Evolutionary conservation across 208 protist species (phyloP), one percentile per base, ranked within the genome.

Genomic region (Porcisia hertigi): DNA sequence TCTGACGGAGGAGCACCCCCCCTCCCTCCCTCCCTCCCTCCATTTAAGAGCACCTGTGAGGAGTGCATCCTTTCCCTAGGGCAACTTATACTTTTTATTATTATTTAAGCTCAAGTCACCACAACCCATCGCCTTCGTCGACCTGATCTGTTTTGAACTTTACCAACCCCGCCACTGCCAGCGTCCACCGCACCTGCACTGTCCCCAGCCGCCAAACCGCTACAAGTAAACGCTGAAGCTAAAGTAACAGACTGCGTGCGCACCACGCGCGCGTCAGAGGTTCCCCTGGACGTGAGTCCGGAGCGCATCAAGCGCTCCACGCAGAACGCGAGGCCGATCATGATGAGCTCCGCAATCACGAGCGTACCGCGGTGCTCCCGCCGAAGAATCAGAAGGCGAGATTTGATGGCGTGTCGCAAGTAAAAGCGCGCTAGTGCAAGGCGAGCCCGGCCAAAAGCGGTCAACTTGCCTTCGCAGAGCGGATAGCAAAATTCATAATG

Each of bases 391-490:
- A 73, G 52, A 41, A 81, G 71, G n/a, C 71, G 47, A 14, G 71
- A 58, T 25, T 81, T 81, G 11, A 81, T 75, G n/a, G 73, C 74
- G 73, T 77, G 34, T n/a, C 71, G 73, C 4, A 78, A 16, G 43
- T 79, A 84, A 34, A 76, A 84, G 11, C 84, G 78, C 3, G 65
- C 55, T 0, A 85, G 14, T 12, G 59, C 67, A 1, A 89, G 36
- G 9, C 43, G n/a, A 14, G 83, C 23, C 3, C 80, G 75, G 11
- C 76, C 80, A 9, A 65, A 49, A 11, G 71, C 23, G 18, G 71
- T 59, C 43, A 91, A 71, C 34, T 65, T 72, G 9, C 69, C 87
- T 58, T 88, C 87, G 65, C 87, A 91, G 39, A 87, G 36, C 3
- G 76, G 34, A 66, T 80, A 81, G 76, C 87, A 91, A 39, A 86